Evolutionary conservation across 2,329 filamentous ascomycete species (phyloP).

Genomic region (Cladophialophora immunda): DNA sequence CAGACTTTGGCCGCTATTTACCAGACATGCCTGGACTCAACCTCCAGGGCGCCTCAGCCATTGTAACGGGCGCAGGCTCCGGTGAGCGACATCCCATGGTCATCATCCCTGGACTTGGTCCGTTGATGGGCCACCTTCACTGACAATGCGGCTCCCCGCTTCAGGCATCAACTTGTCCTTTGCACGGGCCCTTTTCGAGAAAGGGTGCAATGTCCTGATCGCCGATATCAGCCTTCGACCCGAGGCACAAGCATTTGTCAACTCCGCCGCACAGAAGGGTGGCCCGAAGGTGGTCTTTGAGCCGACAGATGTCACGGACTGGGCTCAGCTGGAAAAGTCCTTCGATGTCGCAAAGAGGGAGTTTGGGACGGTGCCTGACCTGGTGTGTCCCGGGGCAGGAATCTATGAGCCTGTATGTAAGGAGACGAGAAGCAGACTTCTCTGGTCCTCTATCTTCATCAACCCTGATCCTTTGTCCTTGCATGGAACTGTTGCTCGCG

Average conservation of each 20-base stretch:
- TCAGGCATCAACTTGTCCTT: conserved; percentile 56
- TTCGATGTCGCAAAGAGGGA: conserved; percentile 58
- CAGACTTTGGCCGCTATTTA: not conserved
- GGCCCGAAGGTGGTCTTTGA: conserved; percentile 52
- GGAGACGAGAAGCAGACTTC: not conserved
- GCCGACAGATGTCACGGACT: conserved; percentile 57
- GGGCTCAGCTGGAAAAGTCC: conserved; percentile 58
- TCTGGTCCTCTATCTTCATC: not conserved
- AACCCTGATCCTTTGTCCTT: not conserved
- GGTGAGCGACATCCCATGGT: not conserved
- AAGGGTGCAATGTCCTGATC: conserved; percentile 56
- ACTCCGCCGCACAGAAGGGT: conserved; percentile 45
- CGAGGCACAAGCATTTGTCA: conserved; percentile 52
- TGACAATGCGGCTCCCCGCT: not conserved
- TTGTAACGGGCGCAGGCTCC: not conserved
- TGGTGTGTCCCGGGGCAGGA: conserved; percentile 57
- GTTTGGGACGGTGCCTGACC: conserved; percentile 55
- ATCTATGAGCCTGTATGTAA: conserved; percentile 45
- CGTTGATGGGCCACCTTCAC: not conserved
- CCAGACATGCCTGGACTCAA: not conserved
- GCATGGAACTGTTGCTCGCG: not conserved
- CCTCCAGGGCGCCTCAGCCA: conserved; percentile 1
- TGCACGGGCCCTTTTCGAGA: conserved; percentile 50
- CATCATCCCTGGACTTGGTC: not conserved
- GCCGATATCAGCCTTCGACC: conserved; percentile 55